These are phyloP conservation scores for Kockovaella imperatae DNA, from an alignment of 768 basidiomycete species.

Conservation along the genomic window DNA sequence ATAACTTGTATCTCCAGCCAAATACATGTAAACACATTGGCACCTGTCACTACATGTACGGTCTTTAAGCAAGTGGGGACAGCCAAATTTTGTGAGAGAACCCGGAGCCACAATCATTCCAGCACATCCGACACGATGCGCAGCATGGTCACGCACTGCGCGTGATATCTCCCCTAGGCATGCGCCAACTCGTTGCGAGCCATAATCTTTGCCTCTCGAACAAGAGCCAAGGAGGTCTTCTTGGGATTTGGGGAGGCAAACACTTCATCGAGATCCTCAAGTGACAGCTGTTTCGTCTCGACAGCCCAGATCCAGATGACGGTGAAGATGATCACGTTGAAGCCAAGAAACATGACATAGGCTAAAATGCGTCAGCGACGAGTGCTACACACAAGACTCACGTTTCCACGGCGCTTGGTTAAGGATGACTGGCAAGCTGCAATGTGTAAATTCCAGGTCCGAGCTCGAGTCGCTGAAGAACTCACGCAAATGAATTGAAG, in stretches of 20 bases:
- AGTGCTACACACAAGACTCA: not conserved
- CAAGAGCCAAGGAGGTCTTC: constrained; percentile 13
- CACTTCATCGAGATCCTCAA: constrained; percentile 53
- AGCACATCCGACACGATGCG: too few relatives aligned
- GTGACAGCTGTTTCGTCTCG: constrained; percentile 52
- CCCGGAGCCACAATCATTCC: too few relatives aligned
- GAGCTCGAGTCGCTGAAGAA: constrained; percentile 13
- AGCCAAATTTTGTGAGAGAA: too few relatives aligned
- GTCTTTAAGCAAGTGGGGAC: too few relatives aligned
- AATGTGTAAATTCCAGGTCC: constrained; percentile 35
- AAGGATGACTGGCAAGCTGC: not conserved
- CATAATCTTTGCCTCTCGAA: constrained; percentile 9
- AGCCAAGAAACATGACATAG: constrained; percentile 52
- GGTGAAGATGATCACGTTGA: constrained; percentile 51
- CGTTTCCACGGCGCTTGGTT: too few relatives aligned
- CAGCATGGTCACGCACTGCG: too few relatives aligned
- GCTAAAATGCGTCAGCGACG: constrained; percentile 38
- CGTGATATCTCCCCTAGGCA: too few relatives aligned
- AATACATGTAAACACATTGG: too few relatives aligned
- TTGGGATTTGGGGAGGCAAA: constrained; percentile 25
- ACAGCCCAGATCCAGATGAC: constrained; percentile 52
- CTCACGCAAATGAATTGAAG: constrained; percentile 30
- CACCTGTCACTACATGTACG: too few relatives aligned
- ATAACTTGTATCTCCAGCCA: too few relatives aligned
- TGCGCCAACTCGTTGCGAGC: constrained; percentile 14